Base-by-base conservation (phyloP, 495 filamentous ascomycete species). In the Penicillium malachiteum region DNA sequence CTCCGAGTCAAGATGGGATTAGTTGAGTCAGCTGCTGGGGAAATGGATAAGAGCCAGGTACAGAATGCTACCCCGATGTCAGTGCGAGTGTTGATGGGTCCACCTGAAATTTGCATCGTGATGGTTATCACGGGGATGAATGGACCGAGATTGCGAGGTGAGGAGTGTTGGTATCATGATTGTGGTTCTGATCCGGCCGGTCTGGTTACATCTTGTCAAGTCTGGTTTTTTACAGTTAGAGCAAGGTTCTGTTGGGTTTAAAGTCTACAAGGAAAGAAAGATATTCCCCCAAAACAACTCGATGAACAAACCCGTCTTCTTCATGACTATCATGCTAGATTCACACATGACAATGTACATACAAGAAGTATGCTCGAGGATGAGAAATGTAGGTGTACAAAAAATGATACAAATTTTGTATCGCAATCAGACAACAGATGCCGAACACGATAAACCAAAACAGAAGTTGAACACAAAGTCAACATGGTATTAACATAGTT, bases 21-120 rank as follows among this genome's bases (percentile, higher is more conserved):
- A 54, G 45, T 5, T 40, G 17, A 12, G 35, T 47, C 42, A 45
- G 40, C 37, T 16, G 33, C 13, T 33, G 38, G 26, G 21, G 21
- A 26, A 26, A 26, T 26, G 21, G 21, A 26, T 26, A 26, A 26
- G 21, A 4, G 21, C 21, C 11, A 45, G 50, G 18, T 44, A 52
- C 11, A 46, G 30, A 45, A 60, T 56, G 33, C 43, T 45, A 60
- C 53, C 57, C 34, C 32, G 16, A 35, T 39, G 52, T 60, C 57
- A 55, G 47, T 59, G 52, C 48, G 52, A 55, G 39, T 8, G 37
- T 51, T 38, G 35, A 51, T 21, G 8, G 34, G 32, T 26, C 48
- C 17, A 37, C 46, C 7, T 49, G 7, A 7, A 17, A 17, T 26
- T 26, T 26, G 21, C 21, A 26, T 26, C 21, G 21, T 26, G 21